Evolutionary conservation across 306 rosid genomes (phyloP), one percentile per base, ranked within the genome.

Genomic region (Trifolium fragiferum): DNA sequence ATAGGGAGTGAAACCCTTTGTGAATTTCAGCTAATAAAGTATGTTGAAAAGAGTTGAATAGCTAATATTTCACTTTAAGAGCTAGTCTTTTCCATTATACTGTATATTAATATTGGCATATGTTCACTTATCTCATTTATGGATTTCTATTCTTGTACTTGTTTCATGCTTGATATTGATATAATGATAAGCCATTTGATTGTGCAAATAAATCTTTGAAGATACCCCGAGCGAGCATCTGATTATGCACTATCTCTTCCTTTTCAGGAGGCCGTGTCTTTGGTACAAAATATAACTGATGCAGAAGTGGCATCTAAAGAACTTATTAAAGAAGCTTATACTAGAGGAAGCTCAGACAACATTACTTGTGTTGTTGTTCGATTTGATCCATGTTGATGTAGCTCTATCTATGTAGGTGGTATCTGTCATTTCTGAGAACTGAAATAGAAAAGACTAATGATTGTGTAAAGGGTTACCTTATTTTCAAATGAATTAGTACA

Each of bases 301-400:
- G 83, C 98, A 46, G 98, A 92, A 78, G 86, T 78, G 75, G 93
- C 98, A 30, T 88, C 94, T 15, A 88, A 84, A 82, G 88, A 81
- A 73, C 92, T 92, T 15, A 83, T 82, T 49, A 81, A 87, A 83
- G 94, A 90, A 80, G 98, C 98, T 70, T 92, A 80, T 77, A 74
- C 83, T 1, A 83, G 87, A 35, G 98, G 98, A 68, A 92, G 98
- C 83, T 75, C 98, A 15, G 98, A 92, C 82, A 92, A 92, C 81
- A 92, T 92, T 65, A 92, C 98, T 20, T 88, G 96, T 59, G 89
- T 92, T 1, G 93, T 92, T 51, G 98, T 90, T 73, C 90, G 93
- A 58, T 92, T 92, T 75, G 96, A 81, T 79, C 27, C 79, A 50
- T 74, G 93, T 12, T 91, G 89, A 87, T 55, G 60, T 32, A 40